These are phyloP conservation scores for Podospora fimiseda DNA, from an alignment of 495 filamentous ascomycete genomes.

Conservation along the genomic window DNA sequence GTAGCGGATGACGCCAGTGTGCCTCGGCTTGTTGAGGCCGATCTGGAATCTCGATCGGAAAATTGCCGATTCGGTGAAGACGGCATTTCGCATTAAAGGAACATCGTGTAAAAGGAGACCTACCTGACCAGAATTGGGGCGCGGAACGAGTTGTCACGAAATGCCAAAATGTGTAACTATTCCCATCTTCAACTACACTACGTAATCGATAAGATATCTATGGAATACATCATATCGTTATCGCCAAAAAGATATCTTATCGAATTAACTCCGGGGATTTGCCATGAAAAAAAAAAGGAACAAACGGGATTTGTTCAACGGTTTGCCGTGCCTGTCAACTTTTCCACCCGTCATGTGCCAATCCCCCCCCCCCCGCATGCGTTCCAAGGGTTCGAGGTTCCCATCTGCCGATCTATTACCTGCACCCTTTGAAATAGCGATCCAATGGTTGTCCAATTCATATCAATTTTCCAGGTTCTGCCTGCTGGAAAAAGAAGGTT, in stretches of 20 bases:
- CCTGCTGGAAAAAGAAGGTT: not conserved
- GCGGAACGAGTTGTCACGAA: no score
- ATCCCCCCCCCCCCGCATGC: not conserved
- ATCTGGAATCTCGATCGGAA: not conserved
- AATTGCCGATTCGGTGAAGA: not conserved
- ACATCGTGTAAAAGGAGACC: no score
- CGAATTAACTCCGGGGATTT: not conserved
- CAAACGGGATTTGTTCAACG: not conserved
- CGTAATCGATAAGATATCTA: not conserved
- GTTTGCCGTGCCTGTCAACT: not conserved
- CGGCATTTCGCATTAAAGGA: not conserved
- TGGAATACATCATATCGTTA: not conserved
- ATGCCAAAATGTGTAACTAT: not conserved
- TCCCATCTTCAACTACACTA: not conserved
- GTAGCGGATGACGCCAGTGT: conserved; percentile 14
- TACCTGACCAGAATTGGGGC: no score
- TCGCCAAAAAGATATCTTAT: not conserved
- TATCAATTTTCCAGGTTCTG: no score
- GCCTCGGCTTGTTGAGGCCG: conserved; percentile 15
- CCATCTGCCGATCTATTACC: no score
- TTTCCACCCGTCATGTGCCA: not conserved
- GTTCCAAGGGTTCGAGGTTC: no score
- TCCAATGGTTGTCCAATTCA: no score
- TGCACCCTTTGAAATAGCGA: no score
- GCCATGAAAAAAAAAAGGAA: not conserved